Percentiles rank a stretch among this genome's conserved stretches.
Conservation (phyloP, 305 asterid genomes). For the Rubia tinctorum region DNA sequence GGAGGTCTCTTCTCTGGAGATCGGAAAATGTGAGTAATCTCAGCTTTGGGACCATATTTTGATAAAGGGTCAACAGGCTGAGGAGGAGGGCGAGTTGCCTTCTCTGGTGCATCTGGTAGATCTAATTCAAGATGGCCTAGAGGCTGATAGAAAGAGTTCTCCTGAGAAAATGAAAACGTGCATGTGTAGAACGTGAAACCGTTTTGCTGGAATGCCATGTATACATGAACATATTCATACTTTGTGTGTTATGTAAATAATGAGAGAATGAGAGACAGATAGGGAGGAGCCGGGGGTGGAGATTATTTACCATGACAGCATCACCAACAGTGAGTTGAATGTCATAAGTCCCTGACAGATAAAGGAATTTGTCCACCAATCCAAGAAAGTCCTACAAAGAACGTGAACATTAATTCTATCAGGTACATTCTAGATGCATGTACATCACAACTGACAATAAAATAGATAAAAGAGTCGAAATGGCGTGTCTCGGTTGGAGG, state of each 20-base stretch:
- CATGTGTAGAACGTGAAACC: slow-evolving; percentile 5
- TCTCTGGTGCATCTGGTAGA: slow-evolving; percentile 90
- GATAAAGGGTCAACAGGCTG: slow-evolving; percentile 62
- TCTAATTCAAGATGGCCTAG: slow-evolving; percentile 81
- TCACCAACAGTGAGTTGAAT: slow-evolving; percentile 92
- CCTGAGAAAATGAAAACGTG: slow-evolving; percentile 46
- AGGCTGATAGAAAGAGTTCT: slow-evolving; percentile 78
- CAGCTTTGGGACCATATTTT: slow-evolving; percentile 88
- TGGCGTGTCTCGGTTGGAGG: too few species aligned
- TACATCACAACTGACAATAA: not conserved
- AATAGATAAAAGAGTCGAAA: not conserved
- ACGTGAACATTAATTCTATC: not conserved
- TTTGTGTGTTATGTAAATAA: not conserved
- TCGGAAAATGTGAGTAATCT: slow-evolving; percentile 82
- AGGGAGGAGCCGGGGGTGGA: too few species aligned
- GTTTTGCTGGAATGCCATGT: not conserved
- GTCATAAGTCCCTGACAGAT: slow-evolving; percentile 80
- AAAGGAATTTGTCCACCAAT: slow-evolving; percentile 84
- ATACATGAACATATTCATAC: not conserved
- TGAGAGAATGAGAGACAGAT: too few species aligned
- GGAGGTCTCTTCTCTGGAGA: slow-evolving; percentile 89
- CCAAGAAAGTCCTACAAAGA: slow-evolving; percentile 88
- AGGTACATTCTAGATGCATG: not conserved
- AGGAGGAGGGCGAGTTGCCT: slow-evolving; percentile 83
- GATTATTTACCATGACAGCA: slow-evolving; percentile 61